These are phyloP conservation scores for Neonectria sp. DNA, from an alignment of 2,329 filamentous ascomycete genomes.

Conservation along the genomic window DNA sequence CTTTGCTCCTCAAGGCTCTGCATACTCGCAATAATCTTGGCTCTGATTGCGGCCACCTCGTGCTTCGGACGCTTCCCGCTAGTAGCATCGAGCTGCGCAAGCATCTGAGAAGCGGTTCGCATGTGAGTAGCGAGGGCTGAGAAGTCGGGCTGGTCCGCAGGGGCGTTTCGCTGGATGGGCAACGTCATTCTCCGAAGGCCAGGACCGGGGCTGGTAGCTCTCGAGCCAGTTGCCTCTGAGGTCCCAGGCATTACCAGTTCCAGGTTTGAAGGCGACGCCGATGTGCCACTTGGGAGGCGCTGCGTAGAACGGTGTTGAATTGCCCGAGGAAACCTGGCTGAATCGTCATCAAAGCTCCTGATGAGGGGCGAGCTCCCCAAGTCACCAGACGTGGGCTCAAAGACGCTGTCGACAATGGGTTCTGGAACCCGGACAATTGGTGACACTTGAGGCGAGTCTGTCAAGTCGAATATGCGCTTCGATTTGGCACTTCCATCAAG, in stretches of 20 bases:
- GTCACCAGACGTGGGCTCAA: conserved; percentile 86
- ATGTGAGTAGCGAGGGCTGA: conserved; percentile 89
- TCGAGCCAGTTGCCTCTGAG: conserved; percentile 77
- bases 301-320: conserved; percentile 57
- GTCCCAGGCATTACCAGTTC: conserved; percentile 77
- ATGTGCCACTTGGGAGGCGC: conserved; percentile 73
- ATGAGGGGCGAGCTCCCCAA: conserved; percentile 81
- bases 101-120: conserved; percentile 89
- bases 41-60: conserved; percentile 86
- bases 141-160: conserved; percentile 82
- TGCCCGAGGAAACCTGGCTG: conserved; percentile 49
- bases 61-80: conserved; percentile 84
- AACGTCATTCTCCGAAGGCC: conserved; percentile 72
- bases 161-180: conserved; percentile 67
- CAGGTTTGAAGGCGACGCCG: conserved; percentile 71
- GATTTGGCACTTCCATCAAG: conserved; percentile 70
- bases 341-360: conserved; percentile 69
- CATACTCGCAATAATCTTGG: conserved; percentile 93
- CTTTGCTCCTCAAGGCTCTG: conserved; percentile 89
- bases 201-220: conserved; percentile 76
- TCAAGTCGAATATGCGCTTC: conserved; percentile 77
- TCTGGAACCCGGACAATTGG: conserved; percentile 60
- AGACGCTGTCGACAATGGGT: conserved; percentile 78
- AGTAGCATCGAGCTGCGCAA: conserved; percentile 85
- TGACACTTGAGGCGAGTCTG: conserved; percentile 72